A percentile compares a stretch with the other conserved stretches of the same genome.
These are phyloP conservation scores for Wickerhamomyces silvicola DNA, from an alignment of 805 yeast genomes.

Conservation along the genomic window DNA sequence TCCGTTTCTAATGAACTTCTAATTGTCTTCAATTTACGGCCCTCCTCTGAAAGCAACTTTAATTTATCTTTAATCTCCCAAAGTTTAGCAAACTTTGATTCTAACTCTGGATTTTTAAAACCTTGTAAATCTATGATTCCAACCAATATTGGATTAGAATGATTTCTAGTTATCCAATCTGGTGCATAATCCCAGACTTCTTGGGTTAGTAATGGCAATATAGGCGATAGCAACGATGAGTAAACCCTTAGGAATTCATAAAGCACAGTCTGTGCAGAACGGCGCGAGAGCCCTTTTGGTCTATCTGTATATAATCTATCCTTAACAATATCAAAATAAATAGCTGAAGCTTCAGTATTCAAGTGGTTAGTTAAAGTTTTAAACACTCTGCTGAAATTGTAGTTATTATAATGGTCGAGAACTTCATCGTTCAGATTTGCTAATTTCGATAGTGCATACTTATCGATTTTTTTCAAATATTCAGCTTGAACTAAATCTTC, in stretches of 20 bases:
- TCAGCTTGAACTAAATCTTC: conserved; percentile 32
- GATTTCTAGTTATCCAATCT: conserved; percentile 15
- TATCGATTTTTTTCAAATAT: conserved; percentile 46
- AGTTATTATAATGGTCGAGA: conserved; percentile 41
- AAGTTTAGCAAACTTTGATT: conserved; percentile 34
- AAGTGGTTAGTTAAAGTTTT: conserved; percentile 64
- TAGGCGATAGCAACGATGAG: conserved; percentile 67
- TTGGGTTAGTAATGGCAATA: conserved; percentile 78
- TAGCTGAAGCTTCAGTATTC: conserved; percentile 69
- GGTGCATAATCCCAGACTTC: conserved; percentile 73
- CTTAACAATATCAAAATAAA: conserved; percentile 81
- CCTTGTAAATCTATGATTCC: conserved; percentile 12
- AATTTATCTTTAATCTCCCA: conserved; percentile 43
- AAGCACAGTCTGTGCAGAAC: conserved; percentile 61
- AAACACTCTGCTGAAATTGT: conserved; percentile 65
- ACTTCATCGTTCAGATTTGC: conserved; percentile 37
- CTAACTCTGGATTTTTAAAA: conserved; percentile 32
- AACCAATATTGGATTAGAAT: conserved; percentile 12
- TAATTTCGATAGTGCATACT: conserved; percentile 53
- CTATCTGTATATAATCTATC: conserved; percentile 77
- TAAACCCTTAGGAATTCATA: conserved; percentile 52
- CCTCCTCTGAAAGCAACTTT: conserved; percentile 47
- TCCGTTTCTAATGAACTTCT: conserved; percentile 56
- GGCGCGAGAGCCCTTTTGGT: conserved; percentile 39
- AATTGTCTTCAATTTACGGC: conserved; percentile 41